Base-by-base conservation (phyloP, 257 asterid genomes). In the Eustoma russellianum region DNA sequence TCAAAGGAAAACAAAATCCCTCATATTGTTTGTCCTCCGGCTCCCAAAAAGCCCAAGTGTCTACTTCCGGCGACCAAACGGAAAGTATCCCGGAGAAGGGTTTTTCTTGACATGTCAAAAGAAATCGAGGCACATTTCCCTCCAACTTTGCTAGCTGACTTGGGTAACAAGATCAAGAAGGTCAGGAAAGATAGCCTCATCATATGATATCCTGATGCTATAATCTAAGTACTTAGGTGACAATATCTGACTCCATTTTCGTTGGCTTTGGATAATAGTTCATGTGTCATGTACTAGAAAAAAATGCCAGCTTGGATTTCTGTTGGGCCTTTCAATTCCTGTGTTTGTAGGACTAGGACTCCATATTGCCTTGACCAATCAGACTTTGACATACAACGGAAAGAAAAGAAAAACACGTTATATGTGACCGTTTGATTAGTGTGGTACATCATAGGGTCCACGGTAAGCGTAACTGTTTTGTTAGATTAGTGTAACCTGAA, bases 31-130 rank as follows among this genome's bases (percentile, higher is more conserved):
- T 82, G 74, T 56, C 95, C 95, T 5, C 71, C 82, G 2, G 75
- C 93, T 46, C 93, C 95, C 17, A 74, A 76, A 59, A 86, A 86
- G 63, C 82, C 88, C 14, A 83, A 78, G 60, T 38, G 43, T 8
- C 34, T 87, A 15, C 48, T 59, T 15, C 76, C 82, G 13, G 53
- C 68, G 12, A 53, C 41, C 13, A 80, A 74, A 67, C 53, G 61
- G 47, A 56, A 55, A 43, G 35, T 72, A n/a, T 68, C 70, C 55
- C 38, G 54, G 46, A 70, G 76, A 35, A 78, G 61, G 45, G 49
- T 53, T 50, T 56, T 74, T 9, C 73, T 84, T n/a, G 90, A 83
- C 69, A 55, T 80, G 28, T 70, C 88, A 2, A 53, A 50, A n/a
- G 90, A 83, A 62, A 53, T 80, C 13, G 82, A 83, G 12, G 62